phyloP scores from a whole-genome alignment of 2,329 filamentous ascomycete genomes.

The Ophiosphaerella narmari region DNA sequence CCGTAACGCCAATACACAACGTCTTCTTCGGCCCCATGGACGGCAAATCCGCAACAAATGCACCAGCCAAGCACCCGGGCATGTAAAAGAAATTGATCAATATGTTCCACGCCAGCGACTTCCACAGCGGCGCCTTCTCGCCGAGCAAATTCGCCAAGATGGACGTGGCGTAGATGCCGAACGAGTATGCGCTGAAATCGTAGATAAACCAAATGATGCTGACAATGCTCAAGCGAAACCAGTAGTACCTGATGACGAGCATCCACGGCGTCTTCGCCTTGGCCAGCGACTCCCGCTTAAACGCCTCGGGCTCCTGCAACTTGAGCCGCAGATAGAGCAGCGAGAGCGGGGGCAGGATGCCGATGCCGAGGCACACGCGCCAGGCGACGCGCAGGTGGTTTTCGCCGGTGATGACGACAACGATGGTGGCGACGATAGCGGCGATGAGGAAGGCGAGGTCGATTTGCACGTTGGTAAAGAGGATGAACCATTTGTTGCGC shows the following conservation, averaged over 20 bases:
- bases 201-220: slow-evolving; percentile 62
- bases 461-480: slow-evolving; percentile 89
- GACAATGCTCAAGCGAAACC: slow-evolving; percentile 59
- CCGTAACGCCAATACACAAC: slow-evolving; percentile 69
- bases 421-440: slow-evolving; percentile 73
- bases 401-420: slow-evolving; percentile 60
- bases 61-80: slow-evolving; percentile 78
- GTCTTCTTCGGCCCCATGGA: slow-evolving; percentile 77
- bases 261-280: slow-evolving; percentile 49
- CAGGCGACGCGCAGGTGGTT: slow-evolving; percentile 75
- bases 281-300: slow-evolving; percentile 55
- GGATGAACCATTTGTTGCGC: slow-evolving; percentile 79
- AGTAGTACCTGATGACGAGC: slow-evolving; percentile 59
- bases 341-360: slow-evolving; percentile 53
- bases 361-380: slow-evolving; percentile 73
- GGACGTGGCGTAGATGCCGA: slow-evolving; percentile 80
- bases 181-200: slow-evolving; percentile 80
- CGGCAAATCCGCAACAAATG: slow-evolving; percentile 69
- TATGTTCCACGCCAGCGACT: slow-evolving; percentile 84
- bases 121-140: slow-evolving; percentile 66
- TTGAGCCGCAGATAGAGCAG: slow-evolving; percentile 63
- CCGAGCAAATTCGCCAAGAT: slow-evolving; percentile 72
- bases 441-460: slow-evolving; percentile 83
- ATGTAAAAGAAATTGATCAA: slow-evolving; percentile 89
- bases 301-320: slow-evolving; percentile 58